These are phyloP conservation scores for Fistulina hepatica DNA, from an alignment of 1,284 basidiomycete species.

Conservation along the genomic window DNA sequence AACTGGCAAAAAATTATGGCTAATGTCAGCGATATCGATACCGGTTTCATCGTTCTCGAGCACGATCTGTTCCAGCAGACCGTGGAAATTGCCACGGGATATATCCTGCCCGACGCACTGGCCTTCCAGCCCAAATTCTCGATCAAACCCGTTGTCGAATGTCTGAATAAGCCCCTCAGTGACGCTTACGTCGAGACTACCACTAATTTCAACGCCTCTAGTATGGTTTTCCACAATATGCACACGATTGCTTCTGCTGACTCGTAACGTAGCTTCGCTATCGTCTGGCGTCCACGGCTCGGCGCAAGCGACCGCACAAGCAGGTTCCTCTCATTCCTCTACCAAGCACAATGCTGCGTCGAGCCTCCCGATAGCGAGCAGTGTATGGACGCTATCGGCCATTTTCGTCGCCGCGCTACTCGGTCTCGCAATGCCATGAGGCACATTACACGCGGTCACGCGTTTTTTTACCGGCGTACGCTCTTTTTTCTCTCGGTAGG, in stretches of 20 bases:
- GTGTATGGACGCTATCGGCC: no score
- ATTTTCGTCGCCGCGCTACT: no score
- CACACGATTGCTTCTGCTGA: conserved; percentile 1
- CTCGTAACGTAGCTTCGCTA: conserved; percentile 12
- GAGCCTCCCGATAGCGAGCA: no score
- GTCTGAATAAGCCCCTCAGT: conserved; percentile 43
- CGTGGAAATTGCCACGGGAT: conserved; percentile 61
- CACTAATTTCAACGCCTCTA: conserved; percentile 48
- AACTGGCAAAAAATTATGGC: conserved; percentile 57
- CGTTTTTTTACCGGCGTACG: no score
- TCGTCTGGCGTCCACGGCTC: conserved; percentile 28
- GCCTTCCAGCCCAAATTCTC: conserved; percentile 49
- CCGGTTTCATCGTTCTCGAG: conserved; percentile 67
- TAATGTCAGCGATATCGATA: conserved; percentile 37
- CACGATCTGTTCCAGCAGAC: conserved; percentile 62
- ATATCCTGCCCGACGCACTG: conserved; percentile 57
- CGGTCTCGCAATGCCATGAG: no score
- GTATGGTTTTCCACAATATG: conserved; percentile 26
- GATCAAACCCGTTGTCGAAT: conserved; percentile 55
- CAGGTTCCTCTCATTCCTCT: no score
- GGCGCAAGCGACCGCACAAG: conserved; percentile 3
- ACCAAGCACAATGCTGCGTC: no score
- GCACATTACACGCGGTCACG: no score
- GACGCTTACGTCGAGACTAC: conserved; percentile 65
- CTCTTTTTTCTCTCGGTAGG: no score